A percentile compares a stretch with the other conserved stretches of the same genome.
Evolutionary conservation across 2,329 filamentous ascomycete genomes (phyloP).

Genomic region (Tricladium varicosporioides): DNA sequence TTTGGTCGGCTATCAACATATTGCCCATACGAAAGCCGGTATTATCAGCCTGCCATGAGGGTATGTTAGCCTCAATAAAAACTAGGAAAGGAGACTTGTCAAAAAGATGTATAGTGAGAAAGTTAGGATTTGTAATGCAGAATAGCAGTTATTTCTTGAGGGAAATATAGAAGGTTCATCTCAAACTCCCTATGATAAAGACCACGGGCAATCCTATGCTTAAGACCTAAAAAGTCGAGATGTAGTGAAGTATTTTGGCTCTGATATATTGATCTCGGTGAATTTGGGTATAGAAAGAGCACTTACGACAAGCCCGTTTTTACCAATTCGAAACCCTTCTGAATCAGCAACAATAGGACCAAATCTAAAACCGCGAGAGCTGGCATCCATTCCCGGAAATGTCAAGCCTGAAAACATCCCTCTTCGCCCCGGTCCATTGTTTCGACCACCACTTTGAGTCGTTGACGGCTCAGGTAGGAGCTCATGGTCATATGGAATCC

Average conservation of each 20-base stretch:
- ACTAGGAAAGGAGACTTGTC: neutral
- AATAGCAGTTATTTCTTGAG: too few relatives aligned
- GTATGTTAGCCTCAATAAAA: neutral
- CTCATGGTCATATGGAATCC: slow-evolving; percentile 37
- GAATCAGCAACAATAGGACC: slow-evolving; percentile 27
- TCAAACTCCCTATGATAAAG: too few relatives aligned
- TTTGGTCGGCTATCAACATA: slow-evolving; percentile 38
- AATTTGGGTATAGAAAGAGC: neutral
- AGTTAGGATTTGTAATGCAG: too few relatives aligned
- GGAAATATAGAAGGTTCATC: too few relatives aligned
- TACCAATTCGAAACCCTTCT: slow-evolving; percentile 26
- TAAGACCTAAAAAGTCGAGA: too few relatives aligned
- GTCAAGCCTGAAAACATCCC: slow-evolving; percentile 10
- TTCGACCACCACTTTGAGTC: neutral
- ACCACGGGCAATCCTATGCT: too few relatives aligned
- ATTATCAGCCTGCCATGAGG: slow-evolving; percentile 9
- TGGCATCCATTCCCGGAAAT: slow-evolving; percentile 9
- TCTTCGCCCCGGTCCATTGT: neutral
- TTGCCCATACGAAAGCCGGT: slow-evolving; percentile 19
- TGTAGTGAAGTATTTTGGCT: too few relatives aligned
- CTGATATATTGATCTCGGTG: neutral
- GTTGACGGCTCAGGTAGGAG: slow-evolving; percentile 3
- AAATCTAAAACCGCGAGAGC: slow-evolving; percentile 19
- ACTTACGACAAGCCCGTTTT: slow-evolving; percentile 18
- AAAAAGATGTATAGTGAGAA: neutral